phyloP scores from a whole-genome alignment of 73 alveolate genomes.

The Durusdinium trenchii region DNA sequence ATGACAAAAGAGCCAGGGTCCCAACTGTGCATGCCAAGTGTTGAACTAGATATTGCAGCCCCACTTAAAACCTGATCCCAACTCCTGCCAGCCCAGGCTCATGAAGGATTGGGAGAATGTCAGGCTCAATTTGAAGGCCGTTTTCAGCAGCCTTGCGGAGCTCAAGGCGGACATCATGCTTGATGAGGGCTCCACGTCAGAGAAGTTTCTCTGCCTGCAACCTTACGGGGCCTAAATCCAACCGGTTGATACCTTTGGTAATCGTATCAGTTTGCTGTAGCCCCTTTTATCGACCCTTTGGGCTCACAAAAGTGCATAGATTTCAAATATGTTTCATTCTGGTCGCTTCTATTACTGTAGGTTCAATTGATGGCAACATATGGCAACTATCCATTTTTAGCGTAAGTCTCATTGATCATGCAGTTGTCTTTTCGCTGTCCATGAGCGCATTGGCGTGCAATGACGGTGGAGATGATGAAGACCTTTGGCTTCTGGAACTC shows the following conservation, averaged over 20 bases:
- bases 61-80: neutral
- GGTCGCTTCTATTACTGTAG: neutral
- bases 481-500: neutral
- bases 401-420: neutral
- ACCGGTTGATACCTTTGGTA: neutral
- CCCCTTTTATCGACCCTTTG: neutral
- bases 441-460: neutral
- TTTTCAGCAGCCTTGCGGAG: neutral
- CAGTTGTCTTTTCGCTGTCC: neutral
- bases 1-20: neutral
- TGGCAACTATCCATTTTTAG: neutral
- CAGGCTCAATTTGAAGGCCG: neutral
- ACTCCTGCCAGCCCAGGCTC: neutral
- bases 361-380: neutral
- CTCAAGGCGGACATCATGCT: constrained; percentile 6
- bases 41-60: neutral
- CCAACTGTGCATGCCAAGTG: neutral
- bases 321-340: neutral
- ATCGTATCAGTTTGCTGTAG: neutral
- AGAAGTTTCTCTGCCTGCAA: neutral
- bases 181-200: neutral
- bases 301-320: neutral
- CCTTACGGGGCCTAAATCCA: neutral
- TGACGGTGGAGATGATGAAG: neutral
- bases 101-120: neutral